A percentile compares a stretch with the other conserved stretches of the same genome.
phyloP scores from a whole-genome alignment of 768 basidiomycete genomes.

The Kwoniella dendrophila region DNA sequence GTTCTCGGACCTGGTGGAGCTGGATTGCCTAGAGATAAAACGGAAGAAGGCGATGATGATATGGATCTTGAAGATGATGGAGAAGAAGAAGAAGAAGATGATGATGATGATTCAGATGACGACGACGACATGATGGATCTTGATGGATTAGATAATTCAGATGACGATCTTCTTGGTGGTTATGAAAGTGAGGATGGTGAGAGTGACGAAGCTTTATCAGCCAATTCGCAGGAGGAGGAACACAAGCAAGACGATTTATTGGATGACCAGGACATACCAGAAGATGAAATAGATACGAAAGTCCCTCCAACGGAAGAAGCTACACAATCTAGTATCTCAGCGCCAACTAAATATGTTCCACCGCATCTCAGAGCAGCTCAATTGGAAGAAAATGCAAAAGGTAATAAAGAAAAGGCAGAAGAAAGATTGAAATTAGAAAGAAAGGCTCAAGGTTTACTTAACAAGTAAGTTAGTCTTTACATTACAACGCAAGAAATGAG shows the following conservation, averaged over 20 bases:
- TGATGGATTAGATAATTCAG: constrained; percentile 27
- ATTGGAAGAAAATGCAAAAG: constrained; percentile 55
- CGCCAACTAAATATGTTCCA: constrained; percentile 65
- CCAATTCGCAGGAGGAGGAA: too few relatives aligned
- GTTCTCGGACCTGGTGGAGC: constrained; percentile 44
- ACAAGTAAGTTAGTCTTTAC: constrained; percentile 63
- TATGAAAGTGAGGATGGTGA: constrained; percentile 21
- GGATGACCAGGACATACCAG: too few relatives aligned
- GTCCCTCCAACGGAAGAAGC: not conserved
- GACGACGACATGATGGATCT: constrained; percentile 40
- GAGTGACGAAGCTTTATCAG: too few relatives aligned
- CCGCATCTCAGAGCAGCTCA: constrained; percentile 66
- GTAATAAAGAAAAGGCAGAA: constrained; percentile 53
- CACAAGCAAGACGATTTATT: too few relatives aligned
- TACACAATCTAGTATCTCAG: not conserved
- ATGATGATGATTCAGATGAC: constrained; percentile 58
- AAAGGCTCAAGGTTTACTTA: constrained; percentile 82
- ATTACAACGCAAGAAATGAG: not conserved
- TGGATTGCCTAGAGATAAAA: constrained; percentile 29
- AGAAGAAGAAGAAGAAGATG: constrained; percentile 48
- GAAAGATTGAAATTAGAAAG: constrained; percentile 65
- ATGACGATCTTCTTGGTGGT: not conserved
- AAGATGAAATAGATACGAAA: constrained; percentile 13
- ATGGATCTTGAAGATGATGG: constrained; percentile 42
- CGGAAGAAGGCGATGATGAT: constrained; percentile 36